Percentiles rank a stretch among this genome's conserved stretches.
These are phyloP conservation scores for Takakia lepidozioides DNA, from an alignment of 225 moss, liverwort and hornwort species.

Conservation along the genomic window DNA sequence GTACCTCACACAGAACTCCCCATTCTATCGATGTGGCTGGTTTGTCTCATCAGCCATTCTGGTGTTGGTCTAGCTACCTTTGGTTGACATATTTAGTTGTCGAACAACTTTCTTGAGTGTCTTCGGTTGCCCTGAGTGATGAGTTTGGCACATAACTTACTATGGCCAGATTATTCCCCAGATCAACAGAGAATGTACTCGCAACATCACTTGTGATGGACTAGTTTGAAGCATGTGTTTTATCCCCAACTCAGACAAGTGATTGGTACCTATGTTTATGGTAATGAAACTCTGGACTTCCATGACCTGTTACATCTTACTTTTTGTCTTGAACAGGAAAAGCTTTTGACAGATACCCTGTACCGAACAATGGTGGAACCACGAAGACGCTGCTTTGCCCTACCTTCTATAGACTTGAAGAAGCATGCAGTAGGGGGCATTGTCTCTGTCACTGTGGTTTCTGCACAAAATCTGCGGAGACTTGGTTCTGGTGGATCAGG, in stretches of 20 bases:
- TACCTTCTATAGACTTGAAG: conserved; percentile 37
- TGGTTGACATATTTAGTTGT: too few relatives aligned
- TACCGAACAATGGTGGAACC: conserved; percentile 47
- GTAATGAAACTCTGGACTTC: too few relatives aligned
- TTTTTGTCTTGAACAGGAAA: conserved; percentile 36
- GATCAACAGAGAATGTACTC: background rate
- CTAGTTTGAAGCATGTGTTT: too few relatives aligned
- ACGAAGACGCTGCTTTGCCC: conserved; percentile 34
- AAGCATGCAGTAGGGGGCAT: conserved; percentile 44
- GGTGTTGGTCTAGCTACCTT: too few relatives aligned
- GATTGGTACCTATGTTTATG: too few relatives aligned
- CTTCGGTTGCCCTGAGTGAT: too few relatives aligned
- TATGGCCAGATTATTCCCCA: background rate
- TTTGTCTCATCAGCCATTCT: conserved; percentile 21
- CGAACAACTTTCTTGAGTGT: too few relatives aligned
- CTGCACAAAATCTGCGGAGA: conserved; percentile 55
- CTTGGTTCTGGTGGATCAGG: conserved; percentile 21
- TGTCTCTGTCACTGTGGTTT: conserved; percentile 38
- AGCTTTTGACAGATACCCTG: conserved; percentile 30
- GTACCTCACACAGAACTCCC: conserved; percentile 86
- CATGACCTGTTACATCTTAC: too few relatives aligned
- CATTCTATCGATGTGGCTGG: conserved; percentile 84
- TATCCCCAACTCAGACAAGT: too few relatives aligned
- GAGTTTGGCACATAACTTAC: background rate
- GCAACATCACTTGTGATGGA: too few relatives aligned